Evolutionary conservation across 192 early-diverging fungal genomes (phyloP).

Genomic region (Diversispora epigaea): DNA sequence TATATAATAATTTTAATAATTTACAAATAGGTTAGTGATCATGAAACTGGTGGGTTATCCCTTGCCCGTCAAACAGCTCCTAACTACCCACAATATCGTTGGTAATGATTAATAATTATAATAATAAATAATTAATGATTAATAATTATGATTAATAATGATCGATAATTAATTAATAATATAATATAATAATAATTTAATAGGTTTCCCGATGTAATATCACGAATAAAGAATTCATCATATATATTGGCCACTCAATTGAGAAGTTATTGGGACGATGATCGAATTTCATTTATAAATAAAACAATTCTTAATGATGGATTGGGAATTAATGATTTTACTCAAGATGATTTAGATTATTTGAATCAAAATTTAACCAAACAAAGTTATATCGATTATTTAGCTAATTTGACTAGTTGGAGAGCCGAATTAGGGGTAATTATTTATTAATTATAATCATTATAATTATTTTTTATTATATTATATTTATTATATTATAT

Average conservation of each 20-base stretch:
- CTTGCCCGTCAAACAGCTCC: slow-evolving; percentile 69
- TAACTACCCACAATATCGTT: slow-evolving; percentile 85
- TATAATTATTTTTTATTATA: neutral
- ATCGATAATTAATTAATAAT: neutral
- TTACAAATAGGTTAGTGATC: slow-evolving; percentile 64
- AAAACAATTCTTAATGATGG: neutral
- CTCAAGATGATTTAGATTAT: slow-evolving; percentile 57
- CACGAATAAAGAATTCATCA: slow-evolving; percentile 68
- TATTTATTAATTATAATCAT: neutral
- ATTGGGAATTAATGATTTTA: slow-evolving; percentile 53
- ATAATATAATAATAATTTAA: slow-evolving; percentile 3
- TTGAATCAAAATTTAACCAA: slow-evolving; percentile 40
- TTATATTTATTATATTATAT: slow-evolving; percentile 4
- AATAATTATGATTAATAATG: neutral
- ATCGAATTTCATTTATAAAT: slow-evolving; percentile 21
- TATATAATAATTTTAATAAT: neutral
- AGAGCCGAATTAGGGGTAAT: slow-evolving; percentile 61
- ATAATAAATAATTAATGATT: neutral
- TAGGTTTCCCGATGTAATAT: slow-evolving; percentile 72
- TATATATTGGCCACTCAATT: slow-evolving; percentile 54
- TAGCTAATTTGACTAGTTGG: slow-evolving; percentile 53
- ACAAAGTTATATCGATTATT: slow-evolving; percentile 46
- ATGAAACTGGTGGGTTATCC: slow-evolving; percentile 96
- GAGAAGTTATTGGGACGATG: slow-evolving; percentile 26
- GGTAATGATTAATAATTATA: slow-evolving; percentile 40